Percentiles rank a stretch among this genome's conserved stretches.
Conservation (phyloP, 139 green algal genomes). For the Spirogloea muscicola region DNA sequence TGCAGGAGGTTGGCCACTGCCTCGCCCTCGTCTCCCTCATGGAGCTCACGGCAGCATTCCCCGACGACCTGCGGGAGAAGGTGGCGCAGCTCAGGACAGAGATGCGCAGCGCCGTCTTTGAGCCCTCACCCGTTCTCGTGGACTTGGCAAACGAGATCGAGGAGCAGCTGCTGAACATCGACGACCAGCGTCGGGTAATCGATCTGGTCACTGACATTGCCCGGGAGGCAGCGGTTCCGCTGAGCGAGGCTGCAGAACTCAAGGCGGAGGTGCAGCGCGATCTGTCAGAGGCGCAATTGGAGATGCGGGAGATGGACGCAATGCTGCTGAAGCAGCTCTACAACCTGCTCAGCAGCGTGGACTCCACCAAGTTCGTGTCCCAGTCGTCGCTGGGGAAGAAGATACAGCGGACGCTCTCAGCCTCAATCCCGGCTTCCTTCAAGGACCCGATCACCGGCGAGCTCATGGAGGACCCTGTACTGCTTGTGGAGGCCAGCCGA, state of each 20-base stretch:
- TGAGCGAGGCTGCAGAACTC: conserved; percentile 1
- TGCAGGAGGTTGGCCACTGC: conserved; percentile 30
- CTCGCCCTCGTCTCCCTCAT: conserved; percentile 24
- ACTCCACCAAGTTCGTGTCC: conserved; percentile 3
- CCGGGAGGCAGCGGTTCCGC: background rate
- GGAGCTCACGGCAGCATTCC: background rate
- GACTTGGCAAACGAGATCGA: conserved; percentile 2
- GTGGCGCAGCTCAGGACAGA: conserved; percentile 7
- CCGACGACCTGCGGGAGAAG: conserved; percentile 3
- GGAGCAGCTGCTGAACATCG: background rate
- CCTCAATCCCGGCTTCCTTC: conserved; percentile 9
- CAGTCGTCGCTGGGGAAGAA: background rate
- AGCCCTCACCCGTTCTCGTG: conserved; percentile 1
- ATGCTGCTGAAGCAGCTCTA: conserved; percentile 17
- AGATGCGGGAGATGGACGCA: conserved; percentile 10
- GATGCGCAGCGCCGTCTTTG: conserved; percentile 19
- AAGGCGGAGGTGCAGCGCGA: conserved; percentile 29
- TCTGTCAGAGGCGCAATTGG: conserved; percentile 9
- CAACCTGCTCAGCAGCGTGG: background rate
- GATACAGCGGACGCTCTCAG: conserved; percentile 11
- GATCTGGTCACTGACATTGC: background rate
- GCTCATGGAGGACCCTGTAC: conserved; percentile 50
- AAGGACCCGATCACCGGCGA: conserved; percentile 41
- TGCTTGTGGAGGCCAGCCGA: conserved; percentile 44
- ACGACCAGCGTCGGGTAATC: conserved; percentile 2